Base-by-base conservation (phyloP, 805 yeast genomes). In the Metschnikowia lachancei region DNA sequence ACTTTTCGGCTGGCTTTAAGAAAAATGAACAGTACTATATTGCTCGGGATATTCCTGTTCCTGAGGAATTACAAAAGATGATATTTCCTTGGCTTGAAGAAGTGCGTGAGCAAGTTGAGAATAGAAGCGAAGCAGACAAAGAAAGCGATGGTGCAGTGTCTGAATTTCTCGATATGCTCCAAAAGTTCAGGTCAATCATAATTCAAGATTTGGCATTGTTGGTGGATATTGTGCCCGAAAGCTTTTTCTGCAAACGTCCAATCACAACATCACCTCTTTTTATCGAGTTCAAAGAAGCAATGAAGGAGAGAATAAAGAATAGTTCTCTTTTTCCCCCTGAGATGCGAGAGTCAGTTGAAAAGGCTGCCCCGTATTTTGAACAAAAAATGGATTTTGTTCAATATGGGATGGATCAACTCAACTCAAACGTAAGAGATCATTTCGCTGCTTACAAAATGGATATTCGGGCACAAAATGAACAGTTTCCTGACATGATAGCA, bases 171-270 rank as follows among this genome's bases (percentile, higher is more conserved):
- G 14, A 33, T 4, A 41, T 41, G 42, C 45, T 46, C 31, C 32
- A 38, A 17, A 34, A 14, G 16, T 36, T 41, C 36, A 24, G 49
- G 32, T 26, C 33, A 11, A 24, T 37, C 17, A 46, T 46, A 13
- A 19, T 46, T 20, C 49, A 46, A 14, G 49, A 46, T 18, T 46
- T 46, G 40, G 46, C 46, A 16, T 16, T 46, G 18, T 19, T 41
- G 40, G 14, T 37, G 32, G 43, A 41, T 11, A 12, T 12, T 11
- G 20, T 35, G 12, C 46, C 43, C 18, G 8, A 38, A 28, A 29
- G 46, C 14, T 10, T 44, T 17, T 44, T 30, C 19, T 12, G 28
- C 7, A 39, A 30, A 18, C 41, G 30, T 39, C 40, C 33, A 17
- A 26, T 41, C 38, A 19, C 33, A 17, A 24, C 3, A 17, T 33